Evolutionary conservation across 768 basidiomycete species (phyloP), one percentile per base, ranked within the genome.

Genomic region (Sporobolomyces pararoseus): DNA sequence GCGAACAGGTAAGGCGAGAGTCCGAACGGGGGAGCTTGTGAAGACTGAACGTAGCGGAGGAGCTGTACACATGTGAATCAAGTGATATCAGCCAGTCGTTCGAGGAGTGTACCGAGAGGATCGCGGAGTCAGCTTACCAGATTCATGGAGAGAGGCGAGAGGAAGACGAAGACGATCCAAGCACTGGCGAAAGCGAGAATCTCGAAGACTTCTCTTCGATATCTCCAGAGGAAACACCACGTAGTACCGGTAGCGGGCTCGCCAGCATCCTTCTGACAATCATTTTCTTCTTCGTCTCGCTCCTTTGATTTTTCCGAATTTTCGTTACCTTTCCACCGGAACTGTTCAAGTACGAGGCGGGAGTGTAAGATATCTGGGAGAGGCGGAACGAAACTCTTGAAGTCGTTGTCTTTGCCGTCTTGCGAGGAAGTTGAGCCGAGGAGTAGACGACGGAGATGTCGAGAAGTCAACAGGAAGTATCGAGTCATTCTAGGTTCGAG

Each of bases 81-180:
- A 50, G 2, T 7, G 19, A 2, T 19, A 35, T 13, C 17, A 27
- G 53, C 51, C 6, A 34, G 23, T 31, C 31, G 32, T 9, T 13
- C 32, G 9, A 34, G 23, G 10, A 37, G n/a, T 7, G 16, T 9
- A 25, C n/a, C 21, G 19, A 37, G 31, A 14, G 46, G 34, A 47
- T n/a, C n/a, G n/a, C n/a, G n/a, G n/a, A n/a, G n/a, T n/a, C n/a
- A n/a, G n/a, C 71, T 51, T 1, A 72, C 66, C 3, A 73, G 60
- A 50, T 73, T 73, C 66, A 73, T 65, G 14, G 71, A 65, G 5
- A 73, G 61, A 1, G 71, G 71, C 3, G 60, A 58, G 6, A 66
- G 39, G n/a, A 73, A 73, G 27, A 73, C 58, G 29, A 51, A 68
- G 14, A 57, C 42, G 54, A 73, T 68, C 71, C 71, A 73, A 1